Conservation (phyloP, 1,284 basidiomycete genomes). For the Fomitopsis schrenkii region DNA sequence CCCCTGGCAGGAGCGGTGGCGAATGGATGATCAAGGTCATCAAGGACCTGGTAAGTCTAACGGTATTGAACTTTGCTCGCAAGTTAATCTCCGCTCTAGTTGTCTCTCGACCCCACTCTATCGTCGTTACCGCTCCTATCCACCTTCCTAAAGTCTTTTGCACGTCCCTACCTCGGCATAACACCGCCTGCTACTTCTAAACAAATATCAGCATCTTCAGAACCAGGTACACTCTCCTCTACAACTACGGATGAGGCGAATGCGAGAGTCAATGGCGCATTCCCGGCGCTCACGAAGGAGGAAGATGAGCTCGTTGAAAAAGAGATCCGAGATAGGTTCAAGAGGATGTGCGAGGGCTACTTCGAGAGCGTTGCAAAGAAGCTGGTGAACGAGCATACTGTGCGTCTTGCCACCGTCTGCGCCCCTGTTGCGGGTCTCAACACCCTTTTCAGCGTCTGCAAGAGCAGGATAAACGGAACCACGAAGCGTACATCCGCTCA, state of each 20-base stretch:
- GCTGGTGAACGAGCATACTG: conserved; percentile 87
- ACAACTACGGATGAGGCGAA: conserved; percentile 35
- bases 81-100: conserved; percentile 37
- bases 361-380: conserved; percentile 92
- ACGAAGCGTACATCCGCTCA: conserved; percentile 45
- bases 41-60: conserved; percentile 70
- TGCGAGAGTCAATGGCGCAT: conserved; percentile 29
- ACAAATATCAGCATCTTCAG: conserved; percentile 50
- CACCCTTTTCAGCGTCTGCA: conserved; percentile 68
- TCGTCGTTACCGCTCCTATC: conserved; percentile 83
- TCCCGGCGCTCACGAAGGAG: conserved; percentile 43
- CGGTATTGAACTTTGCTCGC: background rate
- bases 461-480: conserved; percentile 72
- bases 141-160: conserved; percentile 83
- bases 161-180: conserved; percentile 77
- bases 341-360: conserved; percentile 90
- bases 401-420: conserved; percentile 32
- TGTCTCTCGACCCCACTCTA: conserved; percentile 83
- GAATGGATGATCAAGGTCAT: conserved; percentile 83
- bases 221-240: conserved; percentile 50
- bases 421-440: background rate
- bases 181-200: conserved; percentile 47
- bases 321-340: conserved; percentile 85
- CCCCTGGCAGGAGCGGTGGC: conserved; percentile 64
- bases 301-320: conserved; percentile 76